phyloP scores from a whole-genome alignment of 192 early-diverging fungal species.

The Spinellus fusiger region DNA sequence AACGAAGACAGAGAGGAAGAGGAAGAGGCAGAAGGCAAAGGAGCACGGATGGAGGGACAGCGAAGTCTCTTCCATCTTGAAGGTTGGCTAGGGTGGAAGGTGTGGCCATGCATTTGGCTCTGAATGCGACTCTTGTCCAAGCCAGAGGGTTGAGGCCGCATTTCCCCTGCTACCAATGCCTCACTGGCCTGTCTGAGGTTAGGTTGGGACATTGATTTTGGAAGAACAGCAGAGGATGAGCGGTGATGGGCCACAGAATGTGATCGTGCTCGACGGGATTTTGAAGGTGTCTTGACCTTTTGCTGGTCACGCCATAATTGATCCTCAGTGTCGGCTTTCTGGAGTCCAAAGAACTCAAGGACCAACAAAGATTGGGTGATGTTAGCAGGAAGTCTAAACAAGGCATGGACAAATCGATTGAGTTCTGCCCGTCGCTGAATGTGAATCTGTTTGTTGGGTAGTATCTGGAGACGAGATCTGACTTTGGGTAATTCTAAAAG shows the following conservation, averaged over 20 bases:
- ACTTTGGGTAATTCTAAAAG: constrained; percentile 13
- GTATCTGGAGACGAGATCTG: constrained; percentile 13
- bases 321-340: constrained; percentile 22
- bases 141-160: too few relatives aligned
- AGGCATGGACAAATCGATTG: constrained; percentile 17
- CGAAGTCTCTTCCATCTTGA: constrained; percentile 13
- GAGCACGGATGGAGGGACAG: constrained; percentile 1
- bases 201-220: not conserved
- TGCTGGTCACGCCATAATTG: constrained; percentile 16
- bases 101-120: too few relatives aligned
- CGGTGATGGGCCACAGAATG: not conserved
- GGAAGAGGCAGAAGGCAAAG: not conserved
- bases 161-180: too few relatives aligned
- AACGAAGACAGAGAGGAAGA: constrained; percentile 10
- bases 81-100: too few relatives aligned
- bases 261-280: not conserved
- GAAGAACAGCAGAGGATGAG: not conserved
- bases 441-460: constrained; percentile 14
- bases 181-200: not conserved
- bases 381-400: constrained; percentile 11
- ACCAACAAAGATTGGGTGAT: constrained; percentile 20
- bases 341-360: constrained; percentile 24
- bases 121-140: too few relatives aligned
- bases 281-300: not conserved
- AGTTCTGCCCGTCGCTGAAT: constrained; percentile 21